Conservation (phyloP, 1,139 yeast genomes). For the Pichia sp. region DNA sequence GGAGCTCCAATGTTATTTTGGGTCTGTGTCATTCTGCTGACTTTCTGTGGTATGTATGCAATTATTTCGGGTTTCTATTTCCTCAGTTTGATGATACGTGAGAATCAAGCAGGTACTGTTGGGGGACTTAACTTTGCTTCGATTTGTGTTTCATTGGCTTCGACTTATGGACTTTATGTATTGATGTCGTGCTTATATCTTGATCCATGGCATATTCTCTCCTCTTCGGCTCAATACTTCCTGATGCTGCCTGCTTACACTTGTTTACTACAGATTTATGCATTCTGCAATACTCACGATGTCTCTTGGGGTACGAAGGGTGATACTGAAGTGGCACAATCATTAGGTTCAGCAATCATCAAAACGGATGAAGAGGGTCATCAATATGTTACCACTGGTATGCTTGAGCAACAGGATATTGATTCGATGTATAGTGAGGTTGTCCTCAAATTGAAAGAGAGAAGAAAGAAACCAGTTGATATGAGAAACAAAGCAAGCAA, state of each 20-base stretch:
- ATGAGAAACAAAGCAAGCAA: constrained; percentile 43
- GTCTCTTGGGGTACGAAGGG: constrained; percentile 98
- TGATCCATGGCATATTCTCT: constrained; percentile 92
- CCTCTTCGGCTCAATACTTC: constrained; percentile 81
- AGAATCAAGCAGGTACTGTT: constrained; percentile 33
- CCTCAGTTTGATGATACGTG: constrained; percentile 49
- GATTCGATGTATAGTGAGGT: constrained; percentile 82
- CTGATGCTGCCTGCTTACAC: constrained; percentile 85
- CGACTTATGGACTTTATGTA: constrained; percentile 89
- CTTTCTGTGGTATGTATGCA: constrained; percentile 77
- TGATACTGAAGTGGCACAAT: constrained; percentile 66
- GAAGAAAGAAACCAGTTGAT: constrained; percentile 45
- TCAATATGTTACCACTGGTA: constrained; percentile 69
- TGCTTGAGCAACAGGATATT: constrained; percentile 85
- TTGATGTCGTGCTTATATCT: constrained; percentile 72
- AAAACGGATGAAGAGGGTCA: constrained; percentile 56
- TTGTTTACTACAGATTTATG: constrained; percentile 86
- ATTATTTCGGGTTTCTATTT: constrained; percentile 77
- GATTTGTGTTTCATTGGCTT: constrained; percentile 73
- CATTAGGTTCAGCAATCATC: constrained; percentile 59
- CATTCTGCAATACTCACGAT: constrained; percentile 93
- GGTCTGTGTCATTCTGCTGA: constrained; percentile 60
- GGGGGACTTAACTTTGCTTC: constrained; percentile 47
- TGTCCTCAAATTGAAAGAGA: constrained; percentile 63
- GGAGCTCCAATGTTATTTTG: constrained; percentile 76